Percentiles rank a stretch among this genome's conserved stretches.
phyloP scores from a whole-genome alignment of 2,329 filamentous ascomycete genomes.

The Dactylellina cionopaga region DNA sequence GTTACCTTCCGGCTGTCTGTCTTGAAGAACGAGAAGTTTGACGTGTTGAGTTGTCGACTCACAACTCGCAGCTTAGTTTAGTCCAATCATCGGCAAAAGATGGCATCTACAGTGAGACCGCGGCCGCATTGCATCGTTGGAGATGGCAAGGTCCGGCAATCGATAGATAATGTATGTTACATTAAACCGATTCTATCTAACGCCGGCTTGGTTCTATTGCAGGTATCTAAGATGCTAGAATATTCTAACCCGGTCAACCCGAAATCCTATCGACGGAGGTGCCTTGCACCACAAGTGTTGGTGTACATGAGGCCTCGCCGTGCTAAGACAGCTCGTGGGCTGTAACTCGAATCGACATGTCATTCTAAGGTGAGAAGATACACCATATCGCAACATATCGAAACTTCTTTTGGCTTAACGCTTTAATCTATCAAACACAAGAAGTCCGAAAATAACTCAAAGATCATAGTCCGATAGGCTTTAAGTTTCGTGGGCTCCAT shows the following conservation, averaged over 20 bases:
- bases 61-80: neutral
- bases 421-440: conserved; percentile 1
- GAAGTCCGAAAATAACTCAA: conserved; percentile 12
- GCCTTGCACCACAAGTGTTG: neutral
- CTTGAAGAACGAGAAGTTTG: conserved; percentile 17
- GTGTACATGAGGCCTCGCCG: neutral
- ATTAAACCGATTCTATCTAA: neutral
- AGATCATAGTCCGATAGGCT: neutral
- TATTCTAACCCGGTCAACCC: neutral
- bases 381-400: neutral
- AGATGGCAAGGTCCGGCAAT: neutral
- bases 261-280: neutral
- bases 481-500: conserved; percentile 4
- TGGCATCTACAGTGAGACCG: conserved; percentile 25
- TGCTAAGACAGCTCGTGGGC: conserved; percentile 15
- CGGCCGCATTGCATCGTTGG: conserved; percentile 12
- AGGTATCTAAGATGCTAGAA: neutral
- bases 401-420: conserved; percentile 5
- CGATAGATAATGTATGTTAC: conserved; percentile 4
- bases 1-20: too few relatives aligned
- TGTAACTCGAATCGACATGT: neutral
- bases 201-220: neutral
- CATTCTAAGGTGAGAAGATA: conserved; percentile 11
- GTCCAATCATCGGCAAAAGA: conserved; percentile 29
- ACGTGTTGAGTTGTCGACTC: conserved; percentile 10